Evolutionary conservation across 306 rosid genomes (phyloP).

Genomic region (Casuarina cunninghamiana): DNA sequence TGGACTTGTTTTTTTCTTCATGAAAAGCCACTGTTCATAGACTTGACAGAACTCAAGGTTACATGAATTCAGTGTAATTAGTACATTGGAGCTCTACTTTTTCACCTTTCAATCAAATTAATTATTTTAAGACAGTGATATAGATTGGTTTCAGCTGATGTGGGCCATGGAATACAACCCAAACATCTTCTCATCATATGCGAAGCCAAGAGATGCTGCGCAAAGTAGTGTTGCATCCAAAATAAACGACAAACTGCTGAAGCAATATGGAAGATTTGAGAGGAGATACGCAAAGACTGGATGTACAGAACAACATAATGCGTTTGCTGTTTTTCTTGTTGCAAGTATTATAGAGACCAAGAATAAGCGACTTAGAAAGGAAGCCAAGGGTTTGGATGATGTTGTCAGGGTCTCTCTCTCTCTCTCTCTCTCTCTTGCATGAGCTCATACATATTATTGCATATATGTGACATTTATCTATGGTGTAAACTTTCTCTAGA

Average conservation of each 20-base stretch:
- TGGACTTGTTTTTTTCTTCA: constrained; percentile 11
- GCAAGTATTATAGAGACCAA: constrained; percentile 86
- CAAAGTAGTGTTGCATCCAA: constrained; percentile 27
- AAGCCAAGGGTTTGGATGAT: constrained; percentile 93
- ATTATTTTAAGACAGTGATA: constrained; percentile 61
- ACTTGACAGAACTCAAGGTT: not conserved
- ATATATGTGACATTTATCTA: constrained; percentile 22
- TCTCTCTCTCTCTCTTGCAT: constrained; percentile 16
- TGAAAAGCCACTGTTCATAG: constrained; percentile 19
- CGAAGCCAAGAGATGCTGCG: constrained; percentile 39
- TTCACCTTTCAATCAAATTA: constrained; percentile 29
- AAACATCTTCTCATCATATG: constrained; percentile 60
- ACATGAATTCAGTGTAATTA: constrained; percentile 14
- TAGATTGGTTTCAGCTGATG: constrained; percentile 90
- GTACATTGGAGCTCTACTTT: constrained; percentile 15
- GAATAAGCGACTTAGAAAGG: constrained; percentile 68
- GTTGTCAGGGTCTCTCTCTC: constrained; percentile 60
- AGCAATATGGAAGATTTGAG: constrained; percentile 88
- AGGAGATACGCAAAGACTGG: constrained; percentile 67
- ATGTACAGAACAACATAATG: constrained; percentile 42
- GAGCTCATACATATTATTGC: constrained; percentile 9
- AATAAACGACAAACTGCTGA: constrained; percentile 52
- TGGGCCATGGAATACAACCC: constrained; percentile 99
- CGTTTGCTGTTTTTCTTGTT: constrained; percentile 78
- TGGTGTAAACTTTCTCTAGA: constrained; percentile 43